phyloP scores from a whole-genome alignment of 139 green algal species.

The Eudorina sp. region DNA sequence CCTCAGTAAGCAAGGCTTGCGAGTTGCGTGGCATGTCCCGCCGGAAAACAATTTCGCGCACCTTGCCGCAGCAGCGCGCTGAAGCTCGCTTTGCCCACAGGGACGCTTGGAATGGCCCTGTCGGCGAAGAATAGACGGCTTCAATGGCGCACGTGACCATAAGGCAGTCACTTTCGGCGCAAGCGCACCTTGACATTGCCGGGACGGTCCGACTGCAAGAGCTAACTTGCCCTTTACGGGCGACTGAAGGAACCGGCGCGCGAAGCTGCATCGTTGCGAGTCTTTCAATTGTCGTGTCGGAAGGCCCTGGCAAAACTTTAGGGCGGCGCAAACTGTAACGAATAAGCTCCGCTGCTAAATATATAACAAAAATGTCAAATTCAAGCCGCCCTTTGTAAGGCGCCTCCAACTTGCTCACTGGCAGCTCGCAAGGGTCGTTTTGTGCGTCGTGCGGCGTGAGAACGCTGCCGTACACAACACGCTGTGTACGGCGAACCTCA shows the following conservation, averaged over 20 bases:
- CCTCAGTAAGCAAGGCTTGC: no score
- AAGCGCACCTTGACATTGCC: not conserved
- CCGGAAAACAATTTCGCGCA: not conserved
- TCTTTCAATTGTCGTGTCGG: conserved; percentile 31
- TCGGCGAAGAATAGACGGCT: not conserved
- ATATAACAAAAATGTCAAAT: not conserved
- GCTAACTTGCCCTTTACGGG: conserved; percentile 10
- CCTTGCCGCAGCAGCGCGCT: not conserved
- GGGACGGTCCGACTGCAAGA: not conserved
- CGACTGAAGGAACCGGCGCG: conserved; percentile 1
- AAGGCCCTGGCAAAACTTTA: conserved; percentile 19
- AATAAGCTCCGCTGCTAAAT: not conserved
- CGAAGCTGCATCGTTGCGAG: conserved; percentile 34
- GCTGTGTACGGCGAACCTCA: not conserved
- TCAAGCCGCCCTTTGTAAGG: not conserved
- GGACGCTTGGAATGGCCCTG: not conserved
- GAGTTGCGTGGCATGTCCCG: not conserved
- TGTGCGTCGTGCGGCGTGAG: not conserved
- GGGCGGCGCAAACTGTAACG: not conserved
- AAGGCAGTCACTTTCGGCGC: not conserved
- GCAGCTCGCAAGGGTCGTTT: not conserved
- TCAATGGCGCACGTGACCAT: not conserved
- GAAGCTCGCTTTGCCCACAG: conserved; percentile 16
- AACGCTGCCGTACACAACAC: not conserved
- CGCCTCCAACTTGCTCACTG: not conserved